Conservation (phyloP, 495 filamentous ascomycete genomes). For the Thermothielavioides terrestris region DNA sequence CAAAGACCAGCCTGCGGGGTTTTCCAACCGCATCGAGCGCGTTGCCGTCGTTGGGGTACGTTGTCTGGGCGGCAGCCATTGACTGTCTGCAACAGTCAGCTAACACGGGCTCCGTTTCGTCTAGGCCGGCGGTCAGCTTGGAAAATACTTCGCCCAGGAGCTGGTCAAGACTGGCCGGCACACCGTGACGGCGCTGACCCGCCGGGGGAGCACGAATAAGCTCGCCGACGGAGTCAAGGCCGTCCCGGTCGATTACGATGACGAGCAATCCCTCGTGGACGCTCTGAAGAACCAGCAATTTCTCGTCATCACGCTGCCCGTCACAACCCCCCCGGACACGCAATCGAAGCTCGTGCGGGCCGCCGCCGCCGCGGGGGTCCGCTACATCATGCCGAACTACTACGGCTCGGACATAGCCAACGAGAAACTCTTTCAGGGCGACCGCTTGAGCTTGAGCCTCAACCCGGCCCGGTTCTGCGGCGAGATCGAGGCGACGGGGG, state of each 20-base stretch:
- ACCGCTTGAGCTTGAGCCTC: neutral
- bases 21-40: neutral
- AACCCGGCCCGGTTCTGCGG: neutral
- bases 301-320: constrained; percentile 50
- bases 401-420: constrained; percentile 33
- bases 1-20: neutral
- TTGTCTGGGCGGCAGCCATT: too few species aligned
- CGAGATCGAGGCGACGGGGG: constrained; percentile 37
- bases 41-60: neutral
- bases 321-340: constrained; percentile 16
- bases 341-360: constrained; percentile 47
- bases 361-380: constrained; percentile 52
- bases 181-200: neutral
- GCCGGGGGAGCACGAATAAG: neutral
- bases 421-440: constrained; percentile 23
- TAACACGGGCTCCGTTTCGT: neutral
- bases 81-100: too few species aligned
- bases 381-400: constrained; percentile 54
- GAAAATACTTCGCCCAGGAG: neutral
- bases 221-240: neutral
- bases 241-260: neutral
- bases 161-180: neutral
- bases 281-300: neutral
- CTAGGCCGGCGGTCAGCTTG: neutral
- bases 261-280: neutral